These are phyloP conservation scores for Leccinum pachyderme DNA, from an alignment of 1,284 basidiomycete genomes.

Conservation along the genomic window DNA sequence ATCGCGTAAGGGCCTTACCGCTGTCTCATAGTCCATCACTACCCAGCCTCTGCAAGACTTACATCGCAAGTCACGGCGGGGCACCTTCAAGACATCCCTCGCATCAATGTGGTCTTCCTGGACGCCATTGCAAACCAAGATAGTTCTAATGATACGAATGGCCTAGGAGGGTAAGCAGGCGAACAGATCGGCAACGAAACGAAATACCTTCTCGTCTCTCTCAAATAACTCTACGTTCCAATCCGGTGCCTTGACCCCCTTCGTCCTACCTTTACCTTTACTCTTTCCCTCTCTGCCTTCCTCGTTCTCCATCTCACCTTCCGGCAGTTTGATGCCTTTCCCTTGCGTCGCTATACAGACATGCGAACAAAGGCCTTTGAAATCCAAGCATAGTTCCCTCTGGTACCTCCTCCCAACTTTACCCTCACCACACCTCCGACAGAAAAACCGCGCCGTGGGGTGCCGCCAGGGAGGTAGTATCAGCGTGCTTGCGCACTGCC, in stretches of 20 bases:
- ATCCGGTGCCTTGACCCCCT: conserved; percentile 26
- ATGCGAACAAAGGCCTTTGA: conserved; percentile 56
- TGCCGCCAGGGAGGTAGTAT: conserved; percentile 55
- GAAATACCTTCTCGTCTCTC: conserved; percentile 52
- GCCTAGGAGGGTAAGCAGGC: conserved; percentile 35
- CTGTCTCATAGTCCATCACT: conserved; percentile 46
- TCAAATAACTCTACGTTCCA: conserved; percentile 55
- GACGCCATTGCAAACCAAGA: conserved; percentile 32
- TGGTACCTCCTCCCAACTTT: conserved; percentile 33
- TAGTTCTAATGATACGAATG: conserved; percentile 37
- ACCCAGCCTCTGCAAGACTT: conserved; percentile 50
- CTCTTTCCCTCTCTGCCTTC: conserved; percentile 9
- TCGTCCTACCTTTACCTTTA: conserved; percentile 5
- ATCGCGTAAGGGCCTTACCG: conserved; percentile 39
- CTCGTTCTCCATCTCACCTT: not conserved
- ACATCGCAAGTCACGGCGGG: conserved; percentile 39
- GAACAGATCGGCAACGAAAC: conserved; percentile 6
- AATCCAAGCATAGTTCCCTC: conserved; percentile 49
- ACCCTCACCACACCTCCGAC: conserved; percentile 45
- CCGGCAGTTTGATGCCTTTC: not conserved
- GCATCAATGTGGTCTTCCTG: not conserved
- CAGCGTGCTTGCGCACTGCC: conserved; percentile 46
- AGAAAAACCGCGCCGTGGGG: conserved; percentile 57
- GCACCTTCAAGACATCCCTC: too few relatives aligned
- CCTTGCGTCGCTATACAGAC: conserved; percentile 36